Base-by-base conservation (phyloP, 2,329 filamentous ascomycete genomes). In the Fusarium xylarioides region DNA sequence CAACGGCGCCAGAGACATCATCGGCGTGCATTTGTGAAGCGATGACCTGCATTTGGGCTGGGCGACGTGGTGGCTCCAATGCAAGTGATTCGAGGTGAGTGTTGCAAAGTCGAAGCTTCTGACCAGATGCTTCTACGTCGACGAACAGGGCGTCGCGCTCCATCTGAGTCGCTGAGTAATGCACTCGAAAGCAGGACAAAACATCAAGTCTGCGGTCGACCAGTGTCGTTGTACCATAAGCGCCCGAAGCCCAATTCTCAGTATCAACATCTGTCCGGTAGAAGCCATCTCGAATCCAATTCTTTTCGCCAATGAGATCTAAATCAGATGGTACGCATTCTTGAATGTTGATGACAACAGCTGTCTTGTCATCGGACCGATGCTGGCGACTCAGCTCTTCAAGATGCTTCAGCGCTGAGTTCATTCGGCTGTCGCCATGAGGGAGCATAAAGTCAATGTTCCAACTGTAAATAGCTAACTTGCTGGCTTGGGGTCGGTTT, bases 51-150 rank as follows among this genome's bases (percentile, higher is more conserved):
- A 90, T 78, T 74, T 90, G 88, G 0, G 79, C 73, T 1, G 86
- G 86, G 1, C 88, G 83, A 23, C 83, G 78, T 1, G 87, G 86
- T 1, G 86, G 87, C 9, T 84, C 77, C 1, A 84, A 79, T 0
- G 83, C 81, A 21, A 90, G 79, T 5, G 86, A 89, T 76, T 90
- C 89, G 7, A 90, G 85, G 74, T 91, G 89, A 1, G 85, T 86
- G 74, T 89, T 89, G 78, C 87, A 88, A 8, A 90, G 74, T 8
- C 88, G 83, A 11, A 90, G 0, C 78, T 78, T 54, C 74, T 78
- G 38, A 60, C 60, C 28, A 3, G 35, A 28, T 5, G n/a, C 4
- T 1, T 16, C 4, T 1, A 28, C 49, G 59, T 90, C 88, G n/a
- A 89, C 82, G 62, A 90, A 89, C 3, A 89, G 77, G 6, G 81